Conservation (phyloP, 352 stramenopile species). For the Phytophthora hybrid region DNA sequence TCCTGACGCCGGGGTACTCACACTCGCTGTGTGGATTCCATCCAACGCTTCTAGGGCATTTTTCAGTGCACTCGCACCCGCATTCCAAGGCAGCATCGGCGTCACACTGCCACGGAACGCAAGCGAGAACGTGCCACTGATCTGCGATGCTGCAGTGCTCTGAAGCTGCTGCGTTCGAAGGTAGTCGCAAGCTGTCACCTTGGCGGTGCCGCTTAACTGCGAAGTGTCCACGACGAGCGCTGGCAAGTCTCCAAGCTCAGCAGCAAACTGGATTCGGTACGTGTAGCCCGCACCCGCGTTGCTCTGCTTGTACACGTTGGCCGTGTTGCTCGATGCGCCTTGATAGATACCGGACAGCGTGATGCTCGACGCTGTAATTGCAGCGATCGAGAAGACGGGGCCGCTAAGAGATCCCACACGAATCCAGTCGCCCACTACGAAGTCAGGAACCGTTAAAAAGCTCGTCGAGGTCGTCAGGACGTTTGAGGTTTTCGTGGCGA, state of each 20-base stretch:
- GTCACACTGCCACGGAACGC: conserved; percentile 78
- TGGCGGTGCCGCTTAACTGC: conserved; percentile 51
- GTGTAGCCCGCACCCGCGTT: conserved; percentile 58
- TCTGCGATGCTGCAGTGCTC: conserved; percentile 51
- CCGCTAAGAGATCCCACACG: conserved; percentile 83
- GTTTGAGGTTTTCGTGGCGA: conserved; percentile 83
- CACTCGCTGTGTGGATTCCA: conserved; percentile 77
- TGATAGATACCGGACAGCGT: conserved; percentile 91
- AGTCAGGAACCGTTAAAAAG: conserved; percentile 58
- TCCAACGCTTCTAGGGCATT: conserved; percentile 73
- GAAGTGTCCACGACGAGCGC: conserved; percentile 62
- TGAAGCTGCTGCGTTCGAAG: conserved; percentile 81
- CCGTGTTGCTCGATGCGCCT: conserved; percentile 50
- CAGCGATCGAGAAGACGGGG: conserved; percentile 87
- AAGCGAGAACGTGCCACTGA: conserved; percentile 91
- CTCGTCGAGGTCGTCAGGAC: conserved; percentile 66
- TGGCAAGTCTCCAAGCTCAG: conserved; percentile 76
- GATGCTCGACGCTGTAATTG: conserved; percentile 71
- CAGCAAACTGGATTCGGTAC: conserved; percentile 80
- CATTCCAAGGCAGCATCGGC: conserved; percentile 74
- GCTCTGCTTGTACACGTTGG: conserved; percentile 89
- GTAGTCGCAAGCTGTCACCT: conserved; percentile 88
- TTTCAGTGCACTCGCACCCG: conserved; percentile 55
- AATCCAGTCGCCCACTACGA: conserved; percentile 93
- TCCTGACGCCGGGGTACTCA: conserved; percentile 44